Evolutionary conservation across 257 asterid species (phyloP).

Genomic region (Fraxinus americana): DNA sequence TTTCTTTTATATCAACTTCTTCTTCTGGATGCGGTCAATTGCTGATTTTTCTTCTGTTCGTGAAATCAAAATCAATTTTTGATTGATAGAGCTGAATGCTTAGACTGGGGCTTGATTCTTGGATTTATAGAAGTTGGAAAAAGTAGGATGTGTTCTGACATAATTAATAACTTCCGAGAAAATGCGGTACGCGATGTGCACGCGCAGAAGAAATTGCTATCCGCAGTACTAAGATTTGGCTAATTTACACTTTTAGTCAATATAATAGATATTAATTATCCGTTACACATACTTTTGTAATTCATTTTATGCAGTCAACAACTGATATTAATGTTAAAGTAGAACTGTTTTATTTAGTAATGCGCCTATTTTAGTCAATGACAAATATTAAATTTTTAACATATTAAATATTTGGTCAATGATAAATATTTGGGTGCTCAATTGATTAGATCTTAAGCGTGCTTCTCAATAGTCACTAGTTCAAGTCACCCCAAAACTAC

Average conservation of each 20-base stretch:
- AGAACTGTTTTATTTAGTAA: no score
- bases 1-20: background rate
- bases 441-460: no score
- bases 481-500: no score
- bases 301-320: background rate
- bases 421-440: no score
- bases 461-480: no score
- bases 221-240: background rate
- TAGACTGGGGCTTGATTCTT: background rate
- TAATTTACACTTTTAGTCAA: background rate
- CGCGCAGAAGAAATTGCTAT: background rate
- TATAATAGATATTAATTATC: background rate
- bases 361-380: no score
- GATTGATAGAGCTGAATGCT: background rate
- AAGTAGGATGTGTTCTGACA: no score
- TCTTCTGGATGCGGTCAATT: background rate
- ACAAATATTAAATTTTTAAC: no score
- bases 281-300: background rate
- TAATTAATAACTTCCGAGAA: background rate
- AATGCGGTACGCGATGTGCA: background rate
- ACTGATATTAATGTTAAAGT: background rate
- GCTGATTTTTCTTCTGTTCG: background rate
- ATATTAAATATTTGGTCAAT: no score
- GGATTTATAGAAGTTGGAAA: background rate
- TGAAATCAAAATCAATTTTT: background rate